Evolutionary conservation across 148 eudicot genomes (phyloP), one percentile per base, ranked within the genome.

Genomic region (Persicaria tinctoria): DNA sequence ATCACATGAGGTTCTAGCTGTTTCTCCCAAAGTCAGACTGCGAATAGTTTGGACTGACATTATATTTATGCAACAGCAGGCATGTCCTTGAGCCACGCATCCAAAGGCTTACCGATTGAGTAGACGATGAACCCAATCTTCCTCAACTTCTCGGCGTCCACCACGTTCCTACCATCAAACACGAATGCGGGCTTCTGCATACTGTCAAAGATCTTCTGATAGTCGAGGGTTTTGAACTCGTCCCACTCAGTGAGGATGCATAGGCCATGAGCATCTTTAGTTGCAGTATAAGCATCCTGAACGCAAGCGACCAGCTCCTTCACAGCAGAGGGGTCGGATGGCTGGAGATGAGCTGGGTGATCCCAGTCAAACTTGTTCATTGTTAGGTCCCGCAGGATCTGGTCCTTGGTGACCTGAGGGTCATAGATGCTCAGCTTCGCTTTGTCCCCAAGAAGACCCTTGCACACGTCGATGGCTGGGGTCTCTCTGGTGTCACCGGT

Each of bases 221-320:
- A 80, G 68, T 80, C 83, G 8, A 80, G 79, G 17, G 66, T 72
- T 70, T 76, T 80, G 70, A 80, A 80, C 80, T 80, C 83, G 8
- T 80, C 83, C 83, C 83, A 80, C 62, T 80, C 80, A n/a, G 83
- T 80, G 5, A 80, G 73, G 23, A 80, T 77, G 48, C 83, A 80
- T 13, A 80, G 6, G 5, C 60, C 83, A 51, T 80, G 83, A 13
- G 83, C 80, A 44, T 77, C 80, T 60, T 80, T 80, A 44, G 77
- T 68, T 6, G 77, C 80, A 27, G 75, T 69, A 20, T 78, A 78
- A 4, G 77, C 77, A 51, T 78, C 77, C 73, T 74, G 70, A n/a
- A 73, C 77, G 10, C 70, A 76, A 41, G 60, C 66, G 27, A 80
- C 70, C 56, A 73, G 73, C 73, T 76, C 70, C 73, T 80, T 80